phyloP scores from a whole-genome alignment of 2,329 filamentous ascomycete genomes.

The Beauveria australis region DNA sequence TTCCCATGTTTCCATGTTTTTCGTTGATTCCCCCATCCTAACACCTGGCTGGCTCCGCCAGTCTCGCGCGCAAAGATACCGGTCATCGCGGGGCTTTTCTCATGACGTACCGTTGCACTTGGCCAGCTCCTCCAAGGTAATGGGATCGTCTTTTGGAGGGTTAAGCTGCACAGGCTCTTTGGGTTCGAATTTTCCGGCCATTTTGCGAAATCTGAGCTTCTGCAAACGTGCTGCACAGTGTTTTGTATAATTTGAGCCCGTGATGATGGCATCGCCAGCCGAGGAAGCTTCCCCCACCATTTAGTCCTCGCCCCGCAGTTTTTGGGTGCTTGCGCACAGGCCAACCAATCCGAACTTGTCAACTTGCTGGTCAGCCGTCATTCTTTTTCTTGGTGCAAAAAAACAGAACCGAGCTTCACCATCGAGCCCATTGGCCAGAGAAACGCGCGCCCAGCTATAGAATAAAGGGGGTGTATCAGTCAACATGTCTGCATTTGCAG shows the following conservation, averaged over 20 bases:
- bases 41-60: not conserved
- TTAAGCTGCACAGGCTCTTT: slow-evolving; percentile 68
- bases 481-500: slow-evolving; percentile 26
- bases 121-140: slow-evolving; percentile 69
- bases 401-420: not conserved
- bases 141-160: slow-evolving; percentile 80
- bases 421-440: not conserved
- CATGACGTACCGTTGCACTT: slow-evolving; percentile 67
- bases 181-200: slow-evolving; percentile 66
- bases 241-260: slow-evolving; percentile 2
- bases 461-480: not conserved
- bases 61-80: not conserved
- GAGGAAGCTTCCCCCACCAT: slow-evolving; percentile 9
- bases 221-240: not conserved
- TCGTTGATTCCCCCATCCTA: not conserved
- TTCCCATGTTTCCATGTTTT: too few species aligned
- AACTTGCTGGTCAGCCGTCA: not conserved
- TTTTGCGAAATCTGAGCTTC: slow-evolving; percentile 22
- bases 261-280: not conserved
- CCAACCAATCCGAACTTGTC: not conserved
- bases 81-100: not conserved
- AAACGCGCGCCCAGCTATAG: not conserved
- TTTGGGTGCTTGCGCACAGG: not conserved
- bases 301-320: slow-evolving; percentile 9
- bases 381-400: slow-evolving; percentile 1